A percentile compares a stretch with the other conserved stretches of the same genome.
Evolutionary conservation across 1,139 yeast species (phyloP).

Genomic region (Geotrichum cucujoidarum): DNA sequence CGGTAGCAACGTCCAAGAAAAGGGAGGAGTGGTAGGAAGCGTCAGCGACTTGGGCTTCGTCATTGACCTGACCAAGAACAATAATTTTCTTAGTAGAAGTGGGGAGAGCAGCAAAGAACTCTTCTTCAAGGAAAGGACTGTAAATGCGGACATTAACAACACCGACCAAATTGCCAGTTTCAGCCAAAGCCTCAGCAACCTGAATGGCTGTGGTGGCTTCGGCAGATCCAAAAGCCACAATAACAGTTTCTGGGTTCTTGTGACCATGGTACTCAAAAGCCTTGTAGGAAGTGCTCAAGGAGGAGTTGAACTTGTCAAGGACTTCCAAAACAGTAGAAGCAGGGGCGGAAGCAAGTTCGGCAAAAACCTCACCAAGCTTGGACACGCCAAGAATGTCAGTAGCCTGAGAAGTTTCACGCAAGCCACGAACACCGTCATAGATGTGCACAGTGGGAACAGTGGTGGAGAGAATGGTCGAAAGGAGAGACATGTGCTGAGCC

Average conservation of each 20-base stretch:
- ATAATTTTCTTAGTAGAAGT: slow-evolving; percentile 53
- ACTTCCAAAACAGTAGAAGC: slow-evolving; percentile 16
- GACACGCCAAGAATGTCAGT: slow-evolving; percentile 45
- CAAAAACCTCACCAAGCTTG: slow-evolving; percentile 44
- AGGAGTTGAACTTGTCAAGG: slow-evolving; percentile 39
- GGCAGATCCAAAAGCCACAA: slow-evolving; percentile 71
- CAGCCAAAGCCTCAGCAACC: slow-evolving; percentile 34
- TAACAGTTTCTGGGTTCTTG: slow-evolving; percentile 57
- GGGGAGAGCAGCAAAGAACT: slow-evolving; percentile 59
- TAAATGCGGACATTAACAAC: slow-evolving; percentile 72
- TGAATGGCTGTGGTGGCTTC: slow-evolving; percentile 54
- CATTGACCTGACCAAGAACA: slow-evolving; percentile 53
- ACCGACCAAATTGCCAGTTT: slow-evolving; percentile 47
- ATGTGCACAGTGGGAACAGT: slow-evolving; percentile 61
- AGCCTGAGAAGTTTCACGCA: slow-evolving; percentile 52
- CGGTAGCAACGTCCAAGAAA: slow-evolving; percentile 68
- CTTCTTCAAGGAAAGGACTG: slow-evolving; percentile 53
- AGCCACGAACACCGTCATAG: slow-evolving; percentile 72
- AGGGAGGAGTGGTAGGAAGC: slow-evolving; percentile 36
- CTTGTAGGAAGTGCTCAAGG: slow-evolving; percentile 55
- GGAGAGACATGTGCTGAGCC: slow-evolving; percentile 60
- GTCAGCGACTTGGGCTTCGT: slow-evolving; percentile 38
- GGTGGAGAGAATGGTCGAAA: slow-evolving; percentile 62
- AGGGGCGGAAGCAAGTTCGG: slow-evolving; percentile 32
- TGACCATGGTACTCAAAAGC: slow-evolving; percentile 72